These are phyloP conservation scores for Candida ovalis DNA, from an alignment of 805 yeast genomes.

Conservation along the genomic window DNA sequence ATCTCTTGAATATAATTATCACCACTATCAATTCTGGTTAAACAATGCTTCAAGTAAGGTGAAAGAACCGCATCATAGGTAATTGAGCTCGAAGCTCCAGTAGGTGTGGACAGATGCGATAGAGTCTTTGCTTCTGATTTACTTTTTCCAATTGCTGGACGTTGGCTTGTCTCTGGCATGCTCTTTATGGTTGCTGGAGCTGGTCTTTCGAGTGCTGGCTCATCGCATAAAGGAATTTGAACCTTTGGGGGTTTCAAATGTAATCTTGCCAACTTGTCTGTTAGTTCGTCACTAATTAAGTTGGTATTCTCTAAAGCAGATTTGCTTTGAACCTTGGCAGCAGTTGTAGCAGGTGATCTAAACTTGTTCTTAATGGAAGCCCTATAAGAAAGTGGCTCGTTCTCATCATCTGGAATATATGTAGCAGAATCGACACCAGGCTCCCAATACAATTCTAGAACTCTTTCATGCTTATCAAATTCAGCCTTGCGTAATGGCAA, in stretches of 20 bases:
- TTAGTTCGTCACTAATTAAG: slow-evolving; percentile 39
- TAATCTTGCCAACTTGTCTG: slow-evolving; percentile 46
- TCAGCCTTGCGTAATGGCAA: slow-evolving; percentile 90
- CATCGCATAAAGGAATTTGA: slow-evolving; percentile 22
- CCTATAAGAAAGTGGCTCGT: slow-evolving; percentile 70
- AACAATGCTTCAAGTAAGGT: slow-evolving; percentile 55
- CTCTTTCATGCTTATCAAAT: slow-evolving; percentile 63
- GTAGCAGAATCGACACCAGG: slow-evolving; percentile 89
- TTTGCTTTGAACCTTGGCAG: slow-evolving; percentile 56
- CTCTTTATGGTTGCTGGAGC: slow-evolving; percentile 21
- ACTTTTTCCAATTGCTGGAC: slow-evolving; percentile 9
- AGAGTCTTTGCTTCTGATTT: slow-evolving; percentile 5
- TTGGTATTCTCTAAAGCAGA: slow-evolving; percentile 29
- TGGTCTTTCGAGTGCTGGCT: slow-evolving; percentile 6
- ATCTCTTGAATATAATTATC: slow-evolving; percentile 74
- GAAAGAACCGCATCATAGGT: slow-evolving; percentile 39
- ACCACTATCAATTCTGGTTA: slow-evolving; percentile 54
- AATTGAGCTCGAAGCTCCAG: slow-evolving; percentile 2
- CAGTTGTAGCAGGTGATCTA: slow-evolving; percentile 66
- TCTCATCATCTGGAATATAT: slow-evolving; percentile 86
- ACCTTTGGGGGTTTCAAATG: slow-evolving; percentile 47
- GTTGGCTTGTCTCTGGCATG: slow-evolving; percentile 27
- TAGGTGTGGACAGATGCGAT: slow-evolving; percentile 7
- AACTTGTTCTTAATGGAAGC: slow-evolving; percentile 74
- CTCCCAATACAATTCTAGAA: slow-evolving; percentile 88